phyloP scores from a whole-genome alignment of 257 asterid species.

The Solanum pimpinellifolium region DNA sequence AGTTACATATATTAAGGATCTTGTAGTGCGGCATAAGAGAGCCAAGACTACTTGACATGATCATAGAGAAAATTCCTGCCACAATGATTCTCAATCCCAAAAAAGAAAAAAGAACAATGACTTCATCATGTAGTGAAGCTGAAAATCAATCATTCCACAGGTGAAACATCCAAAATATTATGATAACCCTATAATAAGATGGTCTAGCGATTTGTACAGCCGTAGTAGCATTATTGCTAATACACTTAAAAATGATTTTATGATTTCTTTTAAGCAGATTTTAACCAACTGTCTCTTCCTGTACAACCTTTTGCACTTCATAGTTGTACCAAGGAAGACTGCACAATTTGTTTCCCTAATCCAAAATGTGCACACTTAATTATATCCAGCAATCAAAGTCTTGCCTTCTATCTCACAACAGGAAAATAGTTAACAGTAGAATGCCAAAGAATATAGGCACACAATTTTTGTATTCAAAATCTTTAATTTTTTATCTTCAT shows the following conservation, averaged over 20 bases:
- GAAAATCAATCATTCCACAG: neutral
- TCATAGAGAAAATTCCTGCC: neutral
- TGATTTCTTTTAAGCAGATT: neutral
- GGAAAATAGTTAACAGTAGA: neutral
- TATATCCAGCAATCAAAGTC: neutral
- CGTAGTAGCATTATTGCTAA: neutral
- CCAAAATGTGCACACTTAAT: neutral
- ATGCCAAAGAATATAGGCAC: neutral
- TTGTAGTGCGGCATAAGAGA: neutral
- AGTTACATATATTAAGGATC: neutral
- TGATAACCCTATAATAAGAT: neutral
- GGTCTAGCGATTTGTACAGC: neutral
- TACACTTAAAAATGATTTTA: neutral
- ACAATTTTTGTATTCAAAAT: no score
- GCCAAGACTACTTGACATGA: neutral
- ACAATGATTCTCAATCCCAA: neutral
- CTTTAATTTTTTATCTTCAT: no score
- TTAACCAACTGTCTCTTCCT: neutral
- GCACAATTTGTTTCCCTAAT: neutral
- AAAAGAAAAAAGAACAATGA: neutral
- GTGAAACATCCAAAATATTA: neutral
- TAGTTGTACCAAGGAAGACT: neutral
- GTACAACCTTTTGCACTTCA: neutral
- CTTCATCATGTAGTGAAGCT: neutral
- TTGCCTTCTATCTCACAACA: neutral